Evolutionary conservation across 2,329 filamentous ascomycete genomes (phyloP).

Genomic region (Monilinia polystroma): DNA sequence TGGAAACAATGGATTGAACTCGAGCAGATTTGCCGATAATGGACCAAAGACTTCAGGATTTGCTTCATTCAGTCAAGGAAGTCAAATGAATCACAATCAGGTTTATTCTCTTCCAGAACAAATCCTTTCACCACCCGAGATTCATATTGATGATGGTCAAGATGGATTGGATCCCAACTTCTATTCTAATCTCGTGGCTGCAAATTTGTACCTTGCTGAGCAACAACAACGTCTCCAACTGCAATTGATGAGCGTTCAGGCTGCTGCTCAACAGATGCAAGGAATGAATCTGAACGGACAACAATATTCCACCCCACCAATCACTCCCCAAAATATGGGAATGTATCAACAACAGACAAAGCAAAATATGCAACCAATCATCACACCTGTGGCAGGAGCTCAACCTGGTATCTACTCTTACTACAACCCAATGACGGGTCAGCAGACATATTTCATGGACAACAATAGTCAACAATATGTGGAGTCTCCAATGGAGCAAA

Average conservation of each 20-base stretch:
- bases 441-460: constrained; percentile 71
- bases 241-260: constrained; percentile 81
- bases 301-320: constrained; percentile 51
- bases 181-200: constrained; percentile 85
- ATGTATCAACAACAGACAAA: constrained; percentile 49
- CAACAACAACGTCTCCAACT: constrained; percentile 95
- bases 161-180: constrained; percentile 80
- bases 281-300: constrained; percentile 67
- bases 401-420: constrained; percentile 78
- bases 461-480: constrained; percentile 46
- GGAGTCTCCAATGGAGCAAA: constrained; percentile 42
- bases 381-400: constrained; percentile 51
- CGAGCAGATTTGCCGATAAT: constrained; percentile 40
- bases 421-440: constrained; percentile 82
- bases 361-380: constrained; percentile 47
- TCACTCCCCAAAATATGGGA: constrained; percentile 52
- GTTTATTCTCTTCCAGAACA: constrained; percentile 77
- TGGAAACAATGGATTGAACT: constrained; percentile 29
- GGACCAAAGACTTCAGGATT: constrained; percentile 40
- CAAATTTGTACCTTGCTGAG: constrained; percentile 88
- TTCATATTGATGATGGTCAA: constrained; percentile 69
- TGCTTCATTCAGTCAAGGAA: constrained; percentile 39
- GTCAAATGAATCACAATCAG: constrained; percentile 50
- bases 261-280: constrained; percentile 79
- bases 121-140: constrained; percentile 77